Conservation (phyloP, 1,284 basidiomycete genomes). For the Ganoderma sinense region DNA sequence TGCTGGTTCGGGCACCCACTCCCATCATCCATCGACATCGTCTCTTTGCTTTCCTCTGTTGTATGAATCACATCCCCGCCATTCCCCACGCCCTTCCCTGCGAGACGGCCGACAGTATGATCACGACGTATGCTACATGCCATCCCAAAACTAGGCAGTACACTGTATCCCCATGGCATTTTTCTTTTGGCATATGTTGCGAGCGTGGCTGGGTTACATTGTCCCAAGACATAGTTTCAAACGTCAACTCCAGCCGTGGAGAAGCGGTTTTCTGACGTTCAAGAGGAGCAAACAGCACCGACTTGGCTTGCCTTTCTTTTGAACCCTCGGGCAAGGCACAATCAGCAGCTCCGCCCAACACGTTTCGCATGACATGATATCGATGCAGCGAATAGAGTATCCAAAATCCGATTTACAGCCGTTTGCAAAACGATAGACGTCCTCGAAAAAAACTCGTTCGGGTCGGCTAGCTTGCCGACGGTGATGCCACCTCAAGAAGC, state of each 20-base stretch:
- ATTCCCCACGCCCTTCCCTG: constrained; percentile 11
- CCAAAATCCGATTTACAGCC: constrained; percentile 11
- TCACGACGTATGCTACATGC: constrained; percentile 37
- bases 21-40: background rate
- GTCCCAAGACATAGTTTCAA: too few relatives aligned
- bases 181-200: constrained; percentile 8
- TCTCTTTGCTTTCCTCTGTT: constrained; percentile 19
- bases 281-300: too few relatives aligned
- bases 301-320: too few relatives aligned
- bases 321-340: too few relatives aligned
- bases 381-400: background rate
- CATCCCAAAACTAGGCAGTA: constrained; percentile 35
- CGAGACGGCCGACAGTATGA: constrained; percentile 24
- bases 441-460: too few relatives aligned
- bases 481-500: too few relatives aligned
- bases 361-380: too few relatives aligned
- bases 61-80: constrained; percentile 22
- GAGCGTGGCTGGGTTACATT: background rate
- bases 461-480: too few relatives aligned
- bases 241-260: too few relatives aligned
- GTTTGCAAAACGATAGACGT: too few relatives aligned
- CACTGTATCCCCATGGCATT: constrained; percentile 30
- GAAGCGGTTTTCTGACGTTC: too few relatives aligned
- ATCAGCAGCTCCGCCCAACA: too few relatives aligned
- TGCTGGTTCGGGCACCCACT: constrained; percentile 20